A percentile compares a stretch with the other conserved stretches of the same genome.
These are phyloP conservation scores for Graphiopsis chlorocephala DNA, from an alignment of 2,329 filamentous ascomycete genomes.

Conservation along the genomic window DNA sequence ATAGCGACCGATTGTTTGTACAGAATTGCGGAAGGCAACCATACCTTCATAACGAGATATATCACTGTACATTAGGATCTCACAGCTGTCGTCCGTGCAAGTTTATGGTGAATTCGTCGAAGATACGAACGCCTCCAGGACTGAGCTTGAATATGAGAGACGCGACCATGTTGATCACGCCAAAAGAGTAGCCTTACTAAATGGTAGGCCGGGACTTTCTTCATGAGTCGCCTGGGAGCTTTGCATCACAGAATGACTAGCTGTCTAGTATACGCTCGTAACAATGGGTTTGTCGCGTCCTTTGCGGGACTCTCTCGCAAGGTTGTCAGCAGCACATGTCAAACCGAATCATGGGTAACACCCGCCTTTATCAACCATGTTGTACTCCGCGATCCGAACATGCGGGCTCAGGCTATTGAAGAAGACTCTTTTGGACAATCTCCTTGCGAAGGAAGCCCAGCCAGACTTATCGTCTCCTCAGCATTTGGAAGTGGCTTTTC, in stretches of 20 bases:
- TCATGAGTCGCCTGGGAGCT: too few relatives aligned
- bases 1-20: neutral
- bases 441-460: neutral
- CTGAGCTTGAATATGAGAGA: neutral
- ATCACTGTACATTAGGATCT: neutral
- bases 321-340: neutral
- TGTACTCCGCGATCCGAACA: neutral
- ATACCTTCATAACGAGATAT: neutral
- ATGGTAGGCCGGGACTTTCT: neutral
- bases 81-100: neutral
- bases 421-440: too few relatives aligned
- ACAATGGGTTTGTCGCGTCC: neutral
- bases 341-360: neutral
- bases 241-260: neutral
- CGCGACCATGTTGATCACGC: too few relatives aligned
- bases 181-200: neutral
- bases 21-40: neutral
- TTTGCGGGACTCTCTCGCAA: neutral
- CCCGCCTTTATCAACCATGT: neutral
- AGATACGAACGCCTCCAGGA: neutral
- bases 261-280: neutral
- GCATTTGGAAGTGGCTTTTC: neutral
- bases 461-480: neutral
- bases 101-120: neutral
- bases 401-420: neutral